Base-by-base conservation (phyloP, 208 protist genomes). In the Trichomonas vaginalis region DNA sequence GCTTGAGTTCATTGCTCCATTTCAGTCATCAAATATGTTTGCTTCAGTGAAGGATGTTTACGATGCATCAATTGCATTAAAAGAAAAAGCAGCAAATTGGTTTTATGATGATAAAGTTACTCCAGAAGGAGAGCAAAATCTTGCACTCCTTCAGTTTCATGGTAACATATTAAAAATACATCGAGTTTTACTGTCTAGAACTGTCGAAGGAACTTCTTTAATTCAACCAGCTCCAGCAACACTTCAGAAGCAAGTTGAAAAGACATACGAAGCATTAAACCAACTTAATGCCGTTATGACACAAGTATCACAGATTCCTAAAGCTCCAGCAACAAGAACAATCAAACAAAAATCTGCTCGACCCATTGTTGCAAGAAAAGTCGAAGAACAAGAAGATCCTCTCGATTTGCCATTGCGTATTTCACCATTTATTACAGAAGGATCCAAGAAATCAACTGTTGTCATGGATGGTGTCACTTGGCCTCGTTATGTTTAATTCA, bases 401-500 rank as follows among this genome's bases (percentile, higher is more conserved):
- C 17, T 92, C 15, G 45, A 92, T 39, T 9, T 92, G 10, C 86
- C 40, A 35, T n/a, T n/a, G 8, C 42, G 86, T 48, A 21, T 92
- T 39, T 92, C 86, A 37, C 86, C 86, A 39, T 92, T 92, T 15
- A 92, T 92, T 51, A 92, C 86, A 39, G 86, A 92, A 35, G 40
- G 45, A 56, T 2, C 15, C 9, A 48, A 92, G 46, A 92, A 92
- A 92, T 92, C 86, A 23, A 51, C 45, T 51, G 86, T 92, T 92
- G 17, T 27, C 10, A 92, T 92, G n/a, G 45, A 92, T 51, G 86
- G 86, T 27, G 86, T 92, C 0, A 48, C 35, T n/a, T 92, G 40
- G 45, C 86, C 86, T 42, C 23, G 86, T 14, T 92, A 49, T 92
- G 86, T 92, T 51, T 92, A 32, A 92, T n/a, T n/a, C n/a, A n/a